Conservation (phyloP, 306 rosid genomes). For the Prunus mira region DNA sequence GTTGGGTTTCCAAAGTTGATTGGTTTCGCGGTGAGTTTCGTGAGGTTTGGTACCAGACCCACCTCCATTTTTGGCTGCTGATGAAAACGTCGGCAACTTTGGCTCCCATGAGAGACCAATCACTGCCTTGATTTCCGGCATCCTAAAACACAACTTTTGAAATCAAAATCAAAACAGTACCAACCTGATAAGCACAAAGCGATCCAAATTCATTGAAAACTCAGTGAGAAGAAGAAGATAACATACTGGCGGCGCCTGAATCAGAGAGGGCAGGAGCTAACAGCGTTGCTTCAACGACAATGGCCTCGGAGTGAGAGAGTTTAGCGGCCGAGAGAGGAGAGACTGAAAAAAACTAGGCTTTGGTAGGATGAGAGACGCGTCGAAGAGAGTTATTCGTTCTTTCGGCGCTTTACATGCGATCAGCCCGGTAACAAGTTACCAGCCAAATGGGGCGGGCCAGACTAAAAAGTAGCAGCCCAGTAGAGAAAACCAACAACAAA, state of each 20-base stretch:
- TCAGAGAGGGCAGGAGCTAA: background rate
- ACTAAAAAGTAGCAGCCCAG: background rate
- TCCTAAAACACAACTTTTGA: constrained; percentile 14
- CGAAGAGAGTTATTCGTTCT: background rate
- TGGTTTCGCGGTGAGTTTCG: constrained; percentile 34
- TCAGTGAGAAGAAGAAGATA: background rate
- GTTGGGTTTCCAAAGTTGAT: constrained; percentile 53
- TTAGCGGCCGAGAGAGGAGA: background rate
- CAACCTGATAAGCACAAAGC: background rate
- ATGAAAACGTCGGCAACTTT: constrained; percentile 45
- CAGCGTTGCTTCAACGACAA: background rate
- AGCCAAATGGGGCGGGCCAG: background rate
- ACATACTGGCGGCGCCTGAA: background rate
- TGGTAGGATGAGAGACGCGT: background rate
- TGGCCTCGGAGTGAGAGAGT: background rate
- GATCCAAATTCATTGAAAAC: background rate
- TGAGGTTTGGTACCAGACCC: constrained; percentile 28
- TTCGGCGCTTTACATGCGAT: too few species aligned
- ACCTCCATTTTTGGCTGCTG: constrained; percentile 15
- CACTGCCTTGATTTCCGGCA: constrained; percentile 46
- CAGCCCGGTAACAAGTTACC: too few species aligned
- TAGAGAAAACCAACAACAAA: background rate
- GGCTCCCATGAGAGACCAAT: constrained; percentile 83
- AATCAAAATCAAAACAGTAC: background rate
- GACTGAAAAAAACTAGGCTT: background rate